Percentiles rank a stretch among this genome's conserved stretches.
Evolutionary conservation across 2,329 filamentous ascomycete species (phyloP).

Genomic region (Nemania sp.): DNA sequence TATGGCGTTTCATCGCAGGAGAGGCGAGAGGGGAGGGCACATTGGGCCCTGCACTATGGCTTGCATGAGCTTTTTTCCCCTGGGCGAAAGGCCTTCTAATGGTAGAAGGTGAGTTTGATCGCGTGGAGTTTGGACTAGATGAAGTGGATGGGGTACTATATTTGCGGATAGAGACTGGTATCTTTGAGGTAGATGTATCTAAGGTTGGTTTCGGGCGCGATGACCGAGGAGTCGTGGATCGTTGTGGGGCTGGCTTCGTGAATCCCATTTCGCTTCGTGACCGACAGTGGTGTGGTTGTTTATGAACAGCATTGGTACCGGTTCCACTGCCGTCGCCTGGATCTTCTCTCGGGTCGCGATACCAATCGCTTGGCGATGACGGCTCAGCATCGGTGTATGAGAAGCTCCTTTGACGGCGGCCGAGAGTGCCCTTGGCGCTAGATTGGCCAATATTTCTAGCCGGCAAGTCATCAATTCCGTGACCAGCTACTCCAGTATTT

Average conservation of each 20-base stretch:
- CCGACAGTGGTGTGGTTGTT: conserved; percentile 50
- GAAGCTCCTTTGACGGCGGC: conserved; percentile 54
- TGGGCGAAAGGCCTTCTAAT: conserved; percentile 48
- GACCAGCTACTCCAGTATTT: conserved; percentile 56
- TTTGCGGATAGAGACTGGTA: conserved; percentile 53
- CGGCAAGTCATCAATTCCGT: conserved; percentile 60
- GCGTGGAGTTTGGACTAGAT: conserved; percentile 55
- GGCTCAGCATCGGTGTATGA: conserved; percentile 62
- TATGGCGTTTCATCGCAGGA: conserved; percentile 44
- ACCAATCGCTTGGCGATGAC: conserved; percentile 63
- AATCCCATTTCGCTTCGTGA: conserved; percentile 64
- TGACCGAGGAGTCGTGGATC: conserved; percentile 38
- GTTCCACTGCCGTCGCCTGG: conserved; percentile 25
- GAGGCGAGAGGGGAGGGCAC: conserved; percentile 45
- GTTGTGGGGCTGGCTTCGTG: conserved; percentile 38
- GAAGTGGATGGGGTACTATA: conserved; percentile 49
- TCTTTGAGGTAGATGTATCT: conserved; percentile 44
- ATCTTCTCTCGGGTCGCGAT: conserved; percentile 32
- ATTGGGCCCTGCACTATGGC: conserved; percentile 43
- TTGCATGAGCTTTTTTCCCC: conserved; percentile 45
- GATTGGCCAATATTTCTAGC: conserved; percentile 72
- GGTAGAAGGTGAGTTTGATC: conserved; percentile 59
- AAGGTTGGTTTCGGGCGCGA: conserved; percentile 42
- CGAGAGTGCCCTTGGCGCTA: conserved; percentile 58
- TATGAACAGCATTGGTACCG: conserved; percentile 32